phyloP scores from a whole-genome alignment of 305 asterid species.

The Solanum hybrid region DNA sequence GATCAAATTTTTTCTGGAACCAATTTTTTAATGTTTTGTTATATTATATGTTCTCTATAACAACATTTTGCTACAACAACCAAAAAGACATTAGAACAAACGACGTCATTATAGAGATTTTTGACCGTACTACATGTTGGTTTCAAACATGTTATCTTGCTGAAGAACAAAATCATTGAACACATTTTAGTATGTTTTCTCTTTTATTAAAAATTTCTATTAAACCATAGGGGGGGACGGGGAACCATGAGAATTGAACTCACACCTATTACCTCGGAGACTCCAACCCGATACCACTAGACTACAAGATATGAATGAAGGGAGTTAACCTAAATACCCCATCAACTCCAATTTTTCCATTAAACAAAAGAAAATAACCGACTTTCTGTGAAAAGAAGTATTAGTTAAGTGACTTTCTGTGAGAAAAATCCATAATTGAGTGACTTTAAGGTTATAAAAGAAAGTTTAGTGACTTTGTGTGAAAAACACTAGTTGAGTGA shows the following conservation, averaged over 20 bases:
- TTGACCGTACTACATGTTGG: neutral
- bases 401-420: too few relatives aligned
- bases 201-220: neutral
- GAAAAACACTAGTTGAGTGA: neutral
- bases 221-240: neutral
- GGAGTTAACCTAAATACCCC: neutral
- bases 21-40: neutral
- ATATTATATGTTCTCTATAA: neutral
- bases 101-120: neutral
- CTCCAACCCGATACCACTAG: neutral
- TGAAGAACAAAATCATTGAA: neutral
- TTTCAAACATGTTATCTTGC: neutral
- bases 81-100: neutral
- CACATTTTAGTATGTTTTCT: neutral
- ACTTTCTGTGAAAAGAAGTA: neutral
- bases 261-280: neutral
- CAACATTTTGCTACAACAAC: neutral
- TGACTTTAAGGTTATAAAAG: too few relatives aligned
- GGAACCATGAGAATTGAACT: neutral
- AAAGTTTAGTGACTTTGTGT: neutral
- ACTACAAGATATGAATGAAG: neutral
- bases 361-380: neutral
- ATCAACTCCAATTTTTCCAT: neutral
- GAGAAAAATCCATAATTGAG: neutral
- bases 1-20: neutral